Base-by-base conservation (phyloP, 2,329 filamentous ascomycete species). In the Diplodia seriata region DNA sequence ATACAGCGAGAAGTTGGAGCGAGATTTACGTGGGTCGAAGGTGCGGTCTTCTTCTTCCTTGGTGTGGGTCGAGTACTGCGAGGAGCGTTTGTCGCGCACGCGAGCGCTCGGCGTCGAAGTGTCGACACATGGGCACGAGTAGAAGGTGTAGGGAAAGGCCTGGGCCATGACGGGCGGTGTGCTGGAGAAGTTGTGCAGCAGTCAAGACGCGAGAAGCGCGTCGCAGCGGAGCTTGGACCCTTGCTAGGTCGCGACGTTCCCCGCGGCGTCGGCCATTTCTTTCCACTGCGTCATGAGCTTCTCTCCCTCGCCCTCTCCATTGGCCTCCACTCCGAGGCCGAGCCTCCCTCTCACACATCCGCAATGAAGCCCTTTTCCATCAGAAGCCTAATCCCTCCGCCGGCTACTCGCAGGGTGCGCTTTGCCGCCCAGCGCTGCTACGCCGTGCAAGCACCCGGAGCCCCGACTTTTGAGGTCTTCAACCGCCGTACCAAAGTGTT, bases 1-100 rank as follows among this genome's bases (percentile, higher is more conserved):
- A 76, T 94, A 97, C 38, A 99, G 85, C 72, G 93, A 94, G 83
- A 93, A 98, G 78, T 93, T 95, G 68, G 95, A 91, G 47, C 94
- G 90, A 18, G 91, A 87, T 69, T 90, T 89, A 73, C 91, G 89
- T 2, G 95, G 93, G 76, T 99, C 91, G 78, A 99, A 97, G 4
- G 92, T 90, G 70, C 86, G 85, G 68, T 92, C 91, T 71, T 93
- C 90, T 62, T 92, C 89, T 33, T 86, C 81, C 3, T 81, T 80
- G 67, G 76, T 79, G 66, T 76, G 74, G 26, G 73, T 73, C 63
- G 73, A 69, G 66, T 75, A 74, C 43, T 69, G 64, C 73, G 77
- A 80, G 72, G 75, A 71, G 70, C 74, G 76, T 65, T 77, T 76
- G 14, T 72, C 61, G 26, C 70, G 64, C 76, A 69, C n/a, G 56